Evolutionary conservation across 2,329 filamentous ascomycete species (phyloP).

Genomic region (Metarhizium humberi): DNA sequence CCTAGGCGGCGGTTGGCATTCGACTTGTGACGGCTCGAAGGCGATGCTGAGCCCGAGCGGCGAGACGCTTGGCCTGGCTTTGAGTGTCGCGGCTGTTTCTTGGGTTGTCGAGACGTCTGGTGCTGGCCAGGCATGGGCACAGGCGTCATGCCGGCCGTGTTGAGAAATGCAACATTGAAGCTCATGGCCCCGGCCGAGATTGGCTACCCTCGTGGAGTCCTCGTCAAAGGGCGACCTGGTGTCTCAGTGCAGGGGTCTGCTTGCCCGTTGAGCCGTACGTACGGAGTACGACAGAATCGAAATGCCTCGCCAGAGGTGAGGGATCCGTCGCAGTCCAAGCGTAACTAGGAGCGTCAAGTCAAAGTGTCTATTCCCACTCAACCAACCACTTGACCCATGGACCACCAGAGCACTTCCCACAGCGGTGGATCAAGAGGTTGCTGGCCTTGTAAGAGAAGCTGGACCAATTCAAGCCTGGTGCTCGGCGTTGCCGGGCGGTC

Average conservation of each 20-base stretch:
- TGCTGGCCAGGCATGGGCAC: slow-evolving; percentile 11
- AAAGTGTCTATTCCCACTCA: too few species aligned
- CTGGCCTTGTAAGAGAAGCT: too few species aligned
- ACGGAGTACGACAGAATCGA: too few species aligned
- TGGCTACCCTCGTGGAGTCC: background rate
- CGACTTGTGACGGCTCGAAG: background rate
- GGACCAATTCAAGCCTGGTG: too few species aligned
- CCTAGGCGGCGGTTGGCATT: slow-evolving; percentile 7
- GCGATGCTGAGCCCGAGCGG: background rate
- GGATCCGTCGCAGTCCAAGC: background rate
- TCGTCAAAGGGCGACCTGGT: background rate
- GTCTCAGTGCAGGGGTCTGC: background rate
- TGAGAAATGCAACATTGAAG: slow-evolving; percentile 3
- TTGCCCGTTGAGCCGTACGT: background rate
- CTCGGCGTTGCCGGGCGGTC: too few species aligned
- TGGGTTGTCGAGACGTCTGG: slow-evolving; percentile 9
- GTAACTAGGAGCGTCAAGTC: background rate
- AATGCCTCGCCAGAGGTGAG: background rate
- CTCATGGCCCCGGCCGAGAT: background rate
- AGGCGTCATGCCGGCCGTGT: slow-evolving; percentile 21
- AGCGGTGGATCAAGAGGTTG: too few species aligned
- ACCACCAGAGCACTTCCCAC: too few species aligned
- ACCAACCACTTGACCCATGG: too few species aligned
- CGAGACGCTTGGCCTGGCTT: background rate
- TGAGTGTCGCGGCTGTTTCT: background rate